Evolutionary conservation across 176 grass and related monocot genomes (phyloP).

Genomic region (Aegilops speltoides): DNA sequence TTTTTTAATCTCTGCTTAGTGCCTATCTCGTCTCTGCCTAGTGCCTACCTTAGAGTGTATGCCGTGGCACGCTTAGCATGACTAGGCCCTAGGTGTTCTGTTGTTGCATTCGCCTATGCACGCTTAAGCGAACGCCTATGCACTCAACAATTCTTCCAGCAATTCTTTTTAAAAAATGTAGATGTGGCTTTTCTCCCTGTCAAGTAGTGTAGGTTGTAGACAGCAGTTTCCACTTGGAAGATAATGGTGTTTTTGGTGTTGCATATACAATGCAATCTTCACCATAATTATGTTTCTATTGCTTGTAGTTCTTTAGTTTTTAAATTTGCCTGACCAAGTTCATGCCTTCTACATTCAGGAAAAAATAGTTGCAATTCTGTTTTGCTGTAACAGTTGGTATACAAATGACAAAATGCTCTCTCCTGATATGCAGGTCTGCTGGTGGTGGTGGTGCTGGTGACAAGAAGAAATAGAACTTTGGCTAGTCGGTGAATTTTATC

Average conservation of each 20-base stretch:
- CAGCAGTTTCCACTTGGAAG: neutral
- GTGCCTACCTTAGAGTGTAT: neutral
- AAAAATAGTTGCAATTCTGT: neutral
- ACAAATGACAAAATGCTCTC: neutral
- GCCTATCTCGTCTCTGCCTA: neutral
- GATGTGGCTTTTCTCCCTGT: neutral
- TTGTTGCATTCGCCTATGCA: neutral
- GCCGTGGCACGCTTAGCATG: neutral
- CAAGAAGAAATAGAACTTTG: slow-evolving; percentile 1
- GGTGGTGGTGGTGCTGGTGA: slow-evolving; percentile 14
- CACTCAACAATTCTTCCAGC: neutral
- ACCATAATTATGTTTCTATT: neutral
- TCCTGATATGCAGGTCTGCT: neutral
- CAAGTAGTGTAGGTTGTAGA: neutral
- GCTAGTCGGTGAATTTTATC: neutral
- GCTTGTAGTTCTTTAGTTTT: too few species aligned
- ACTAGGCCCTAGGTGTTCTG: neutral
- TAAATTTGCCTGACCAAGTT: neutral
- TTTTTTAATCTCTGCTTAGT: neutral
- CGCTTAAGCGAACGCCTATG: neutral
- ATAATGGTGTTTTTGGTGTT: neutral
- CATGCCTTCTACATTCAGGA: neutral
- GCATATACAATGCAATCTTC: neutral
- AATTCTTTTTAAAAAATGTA: neutral
- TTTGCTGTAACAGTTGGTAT: neutral